Evolutionary conservation across 495 filamentous ascomycete genomes (phyloP), one percentile per base, ranked within the genome.

Genomic region (Bacidia rubella): DNA sequence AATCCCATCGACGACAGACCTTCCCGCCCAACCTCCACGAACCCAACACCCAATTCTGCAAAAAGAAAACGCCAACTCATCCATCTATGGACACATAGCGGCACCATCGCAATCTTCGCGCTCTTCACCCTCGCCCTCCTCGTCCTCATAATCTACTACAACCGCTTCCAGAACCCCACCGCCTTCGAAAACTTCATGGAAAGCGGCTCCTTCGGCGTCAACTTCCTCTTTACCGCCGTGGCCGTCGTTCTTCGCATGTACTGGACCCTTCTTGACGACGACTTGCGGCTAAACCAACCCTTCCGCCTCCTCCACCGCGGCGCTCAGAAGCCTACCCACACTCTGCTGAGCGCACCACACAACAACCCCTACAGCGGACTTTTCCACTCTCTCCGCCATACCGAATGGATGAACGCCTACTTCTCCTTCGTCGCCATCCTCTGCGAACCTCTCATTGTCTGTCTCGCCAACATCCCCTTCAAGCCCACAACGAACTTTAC

Each of bases 121-220:
- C 35, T 69, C 7, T 49, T 69, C 2, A 42, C 70, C n/a, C 56
- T 61, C 11, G 68, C 65, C 15, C 42, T 72, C 3, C 46, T 68
- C 54, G 61, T 56, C 11, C 53, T 73, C 12, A 63, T 72, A 41
- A 47, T 71, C 17, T 71, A 70, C 25, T 75, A 74, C 55, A 63
- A 68, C 52, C 61, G 57, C 11, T 67, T 67, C 1, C 60, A 56
- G 0, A 59, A 56, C 21, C 62, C 68, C 40, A 66, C 65, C 0
- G 45, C 62, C 21, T 75, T 74, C 35, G 70, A 74, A 47, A 52
- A 57, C 2, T 75, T 72, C 51, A 73, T 75, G 64, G 65, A 64
- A 52, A 65, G 66, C 38, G 61, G 68, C 25, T 57, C 54, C 19
- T 71, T 72, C 46, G 72, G 70, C 2, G 68, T 68, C 22, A 56